A percentile compares a stretch with the other conserved stretches of the same genome.
phyloP scores from a whole-genome alignment of 352 stramenopile species.

The Phytopythium cucurbitacearum region DNA sequence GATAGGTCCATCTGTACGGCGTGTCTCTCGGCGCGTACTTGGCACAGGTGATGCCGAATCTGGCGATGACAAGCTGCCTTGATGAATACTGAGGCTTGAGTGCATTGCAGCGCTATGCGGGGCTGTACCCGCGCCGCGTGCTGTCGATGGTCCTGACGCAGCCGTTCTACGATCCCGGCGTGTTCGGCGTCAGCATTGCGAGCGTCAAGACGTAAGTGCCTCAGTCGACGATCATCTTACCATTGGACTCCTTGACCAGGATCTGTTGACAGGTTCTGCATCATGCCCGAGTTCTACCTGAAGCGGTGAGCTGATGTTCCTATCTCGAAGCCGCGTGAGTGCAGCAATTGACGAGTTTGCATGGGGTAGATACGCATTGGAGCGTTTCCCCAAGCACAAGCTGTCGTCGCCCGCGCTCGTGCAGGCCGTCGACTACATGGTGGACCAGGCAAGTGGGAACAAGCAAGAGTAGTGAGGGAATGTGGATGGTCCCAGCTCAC shows the following conservation, averaged over 20 bases:
- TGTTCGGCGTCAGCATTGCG: constrained; percentile 36
- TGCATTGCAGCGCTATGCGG: constrained; percentile 39
- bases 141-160: constrained; percentile 60
- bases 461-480: neutral
- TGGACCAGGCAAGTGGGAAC: constrained; percentile 34
- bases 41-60: constrained; percentile 34
- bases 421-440: constrained; percentile 62
- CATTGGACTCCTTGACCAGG: neutral
- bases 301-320: constrained; percentile 35
- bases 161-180: constrained; percentile 50
- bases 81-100: neutral
- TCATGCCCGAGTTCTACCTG: constrained; percentile 71
- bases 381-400: constrained; percentile 37
- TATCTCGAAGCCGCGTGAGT: neutral
- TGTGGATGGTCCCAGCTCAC: neutral
- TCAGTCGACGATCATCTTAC: neutral
- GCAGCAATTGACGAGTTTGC: neutral
- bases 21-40: constrained; percentile 68
- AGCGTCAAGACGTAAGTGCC: constrained; percentile 49
- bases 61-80: neutral
- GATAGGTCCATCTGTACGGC: constrained; percentile 61
- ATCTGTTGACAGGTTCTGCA: constrained; percentile 32
- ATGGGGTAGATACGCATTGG: constrained; percentile 41
- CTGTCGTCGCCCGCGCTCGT: constrained; percentile 19
- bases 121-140: constrained; percentile 55